These are phyloP conservation scores for Leucocoprinus leucothites DNA, from an alignment of 768 basidiomycete genomes.

Conservation along the genomic window DNA sequence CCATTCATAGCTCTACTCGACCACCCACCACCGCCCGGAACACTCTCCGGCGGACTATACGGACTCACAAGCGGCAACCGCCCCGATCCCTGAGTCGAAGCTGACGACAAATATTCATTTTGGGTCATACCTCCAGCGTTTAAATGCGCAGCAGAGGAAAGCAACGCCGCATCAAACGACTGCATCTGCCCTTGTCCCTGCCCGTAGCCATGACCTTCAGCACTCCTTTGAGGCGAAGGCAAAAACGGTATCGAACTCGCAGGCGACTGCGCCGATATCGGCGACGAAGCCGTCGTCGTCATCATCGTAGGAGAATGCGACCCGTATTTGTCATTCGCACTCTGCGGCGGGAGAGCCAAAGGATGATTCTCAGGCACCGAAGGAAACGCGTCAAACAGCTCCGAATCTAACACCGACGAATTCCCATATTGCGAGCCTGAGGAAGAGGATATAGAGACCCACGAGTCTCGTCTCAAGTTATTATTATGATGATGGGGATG, in stretches of 20 bases:
- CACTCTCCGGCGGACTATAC: slow-evolving; percentile 1
- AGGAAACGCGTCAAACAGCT: slow-evolving; percentile 71
- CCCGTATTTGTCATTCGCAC: no score
- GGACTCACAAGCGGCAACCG: slow-evolving; percentile 1
- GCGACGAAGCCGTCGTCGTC: neutral
- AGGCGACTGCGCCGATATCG: neutral
- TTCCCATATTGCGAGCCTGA: slow-evolving; percentile 35
- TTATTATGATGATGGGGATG: no score
- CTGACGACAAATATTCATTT: neutral
- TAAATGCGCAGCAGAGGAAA: slow-evolving; percentile 47
- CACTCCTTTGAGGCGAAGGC: slow-evolving; percentile 6
- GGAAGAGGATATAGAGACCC: slow-evolving; percentile 41
- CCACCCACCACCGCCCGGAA: neutral
- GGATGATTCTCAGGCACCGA: slow-evolving; percentile 57
- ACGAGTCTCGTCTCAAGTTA: slow-evolving; percentile 36
- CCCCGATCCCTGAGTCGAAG: neutral
- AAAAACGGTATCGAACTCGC: neutral
- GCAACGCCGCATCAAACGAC: slow-evolving; percentile 40
- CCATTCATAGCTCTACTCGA: neutral
- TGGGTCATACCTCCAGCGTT: neutral
- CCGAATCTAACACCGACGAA: slow-evolving; percentile 52
- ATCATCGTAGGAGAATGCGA: neutral
- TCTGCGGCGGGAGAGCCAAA: slow-evolving; percentile 6
- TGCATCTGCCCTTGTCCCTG: slow-evolving; percentile 11
- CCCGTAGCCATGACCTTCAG: no score